Percentiles rank a stretch among this genome's conserved stretches.
Evolutionary conservation across 345 rosid species (phyloP).

Genomic region (Erysimum cheiranthoides): DNA sequence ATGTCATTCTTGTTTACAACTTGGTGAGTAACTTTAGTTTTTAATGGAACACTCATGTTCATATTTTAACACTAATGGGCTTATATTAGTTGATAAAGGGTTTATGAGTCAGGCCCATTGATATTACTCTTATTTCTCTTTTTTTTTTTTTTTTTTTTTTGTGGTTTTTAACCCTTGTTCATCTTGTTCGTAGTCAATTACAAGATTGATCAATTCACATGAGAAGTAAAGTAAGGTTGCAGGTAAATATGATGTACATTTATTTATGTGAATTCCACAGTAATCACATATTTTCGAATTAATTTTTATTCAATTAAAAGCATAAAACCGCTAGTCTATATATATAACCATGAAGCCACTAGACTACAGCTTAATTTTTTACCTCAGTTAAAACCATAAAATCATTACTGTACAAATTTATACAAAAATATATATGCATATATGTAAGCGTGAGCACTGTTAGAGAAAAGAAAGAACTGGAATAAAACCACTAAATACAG

Average conservation of each 20-base stretch:
- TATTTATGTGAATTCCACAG: neutral
- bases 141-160: too few relatives aligned
- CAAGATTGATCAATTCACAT: neutral
- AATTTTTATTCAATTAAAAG: neutral
- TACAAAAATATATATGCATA: neutral
- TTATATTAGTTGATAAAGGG: conserved; percentile 1
- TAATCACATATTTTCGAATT: neutral
- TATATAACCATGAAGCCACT: too few relatives aligned
- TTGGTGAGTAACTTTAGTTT: neutral
- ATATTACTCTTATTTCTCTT: neutral
- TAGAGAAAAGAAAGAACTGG: conserved; percentile 6
- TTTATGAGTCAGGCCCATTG: conserved; percentile 19
- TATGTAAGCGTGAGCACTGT: neutral
- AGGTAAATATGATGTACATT: neutral
- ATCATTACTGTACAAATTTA: neutral
- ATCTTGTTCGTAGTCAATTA: neutral
- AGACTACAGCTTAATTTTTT: neutral
- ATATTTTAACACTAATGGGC: neutral
- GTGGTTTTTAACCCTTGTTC: neutral
- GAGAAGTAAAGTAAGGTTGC: neutral
- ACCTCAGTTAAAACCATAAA: neutral
- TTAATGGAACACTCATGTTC: neutral
- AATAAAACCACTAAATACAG: conserved; percentile 7
- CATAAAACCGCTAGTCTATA: neutral
- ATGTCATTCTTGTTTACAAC: neutral